These are phyloP conservation scores for Xylaria sp. DNA, from an alignment of 2,329 filamentous ascomycete species.

Conservation along the genomic window DNA sequence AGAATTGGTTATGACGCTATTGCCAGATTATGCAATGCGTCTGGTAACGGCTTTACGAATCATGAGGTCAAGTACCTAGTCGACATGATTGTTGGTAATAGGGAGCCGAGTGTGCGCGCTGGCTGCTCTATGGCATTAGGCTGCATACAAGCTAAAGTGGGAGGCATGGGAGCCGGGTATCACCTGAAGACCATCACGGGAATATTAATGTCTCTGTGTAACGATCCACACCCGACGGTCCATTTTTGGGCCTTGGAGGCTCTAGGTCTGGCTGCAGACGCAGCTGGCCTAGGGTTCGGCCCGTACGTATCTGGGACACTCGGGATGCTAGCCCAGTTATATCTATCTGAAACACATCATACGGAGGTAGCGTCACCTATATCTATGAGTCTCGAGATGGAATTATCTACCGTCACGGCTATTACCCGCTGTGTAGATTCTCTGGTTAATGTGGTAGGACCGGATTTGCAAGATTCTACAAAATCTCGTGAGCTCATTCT, in stretches of 20 bases:
- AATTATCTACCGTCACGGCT: conserved; percentile 82
- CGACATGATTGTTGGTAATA: conserved; percentile 92
- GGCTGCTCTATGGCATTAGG: conserved; percentile 95
- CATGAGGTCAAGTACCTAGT: conserved; percentile 90
- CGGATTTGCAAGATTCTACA: conserved; percentile 90
- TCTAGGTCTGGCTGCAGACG: conserved; percentile 85
- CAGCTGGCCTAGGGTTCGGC: conserved; percentile 91
- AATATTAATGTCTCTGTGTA: conserved; percentile 96
- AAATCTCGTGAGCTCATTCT: conserved; percentile 94
- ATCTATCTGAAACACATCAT: conserved; percentile 91
- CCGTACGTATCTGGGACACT: conserved; percentile 89
- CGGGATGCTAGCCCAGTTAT: conserved; percentile 93
- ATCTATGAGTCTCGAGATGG: conserved; percentile 90
- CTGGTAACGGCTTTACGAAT: conserved; percentile 89
- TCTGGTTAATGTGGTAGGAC: conserved; percentile 95
- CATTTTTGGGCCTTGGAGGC: conserved; percentile 97
- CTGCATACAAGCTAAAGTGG: conserved; percentile 92
- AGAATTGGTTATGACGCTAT: conserved; percentile 86
- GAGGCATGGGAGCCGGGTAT: conserved; percentile 95
- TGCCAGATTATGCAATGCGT: conserved; percentile 83
- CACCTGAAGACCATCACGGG: conserved; percentile 98
- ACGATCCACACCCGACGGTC: conserved; percentile 92
- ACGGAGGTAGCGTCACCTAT: conserved; percentile 81
- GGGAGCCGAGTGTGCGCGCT: conserved; percentile 91
- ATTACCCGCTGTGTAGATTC: conserved; percentile 91